These are phyloP conservation scores for Podospora comata DNA, from an alignment of 495 filamentous ascomycete species.

Conservation along the genomic window DNA sequence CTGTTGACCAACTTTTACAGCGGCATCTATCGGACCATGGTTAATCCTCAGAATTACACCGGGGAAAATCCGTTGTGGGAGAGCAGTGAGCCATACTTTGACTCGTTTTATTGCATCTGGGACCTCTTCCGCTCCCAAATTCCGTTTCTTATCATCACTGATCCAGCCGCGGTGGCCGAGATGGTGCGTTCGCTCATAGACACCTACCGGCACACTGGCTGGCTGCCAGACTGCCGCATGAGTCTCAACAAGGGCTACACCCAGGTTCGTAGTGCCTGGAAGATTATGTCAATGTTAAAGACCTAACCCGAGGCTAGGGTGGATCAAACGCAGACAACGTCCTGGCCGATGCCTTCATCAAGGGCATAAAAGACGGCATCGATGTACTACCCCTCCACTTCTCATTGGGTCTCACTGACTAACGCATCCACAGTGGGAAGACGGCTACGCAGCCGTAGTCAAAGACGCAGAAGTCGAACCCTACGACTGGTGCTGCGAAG, in stretches of 20 bases:
- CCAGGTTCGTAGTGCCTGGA: constrained; percentile 36
- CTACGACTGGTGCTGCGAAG: constrained; percentile 66
- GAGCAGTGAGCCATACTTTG: constrained; percentile 72
- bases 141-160: constrained; percentile 65
- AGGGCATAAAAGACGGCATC: constrained; percentile 59
- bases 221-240: constrained; percentile 65
- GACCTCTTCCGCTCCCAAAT: constrained; percentile 71
- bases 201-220: constrained; percentile 67
- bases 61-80: constrained; percentile 75
- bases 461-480: constrained; percentile 76
- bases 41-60: constrained; percentile 75
- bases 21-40: constrained; percentile 66
- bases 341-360: constrained; percentile 66
- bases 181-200: constrained; percentile 71
- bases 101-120: constrained; percentile 79
- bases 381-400: constrained; percentile 40
- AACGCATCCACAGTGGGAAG: constrained; percentile 48
- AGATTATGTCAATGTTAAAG: constrained; percentile 4
- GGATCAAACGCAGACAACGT: constrained; percentile 79
- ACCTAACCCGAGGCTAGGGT: constrained; percentile 37
- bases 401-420: constrained; percentile 11
- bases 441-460: constrained; percentile 69
- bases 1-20: constrained; percentile 65
- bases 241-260: constrained; percentile 66
- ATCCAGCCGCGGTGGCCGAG: constrained; percentile 59